A percentile compares a stretch with the other conserved stretches of the same genome.
Evolutionary conservation across 805 yeast species (phyloP).

Genomic region (Jamesozyma jinghongensis): DNA sequence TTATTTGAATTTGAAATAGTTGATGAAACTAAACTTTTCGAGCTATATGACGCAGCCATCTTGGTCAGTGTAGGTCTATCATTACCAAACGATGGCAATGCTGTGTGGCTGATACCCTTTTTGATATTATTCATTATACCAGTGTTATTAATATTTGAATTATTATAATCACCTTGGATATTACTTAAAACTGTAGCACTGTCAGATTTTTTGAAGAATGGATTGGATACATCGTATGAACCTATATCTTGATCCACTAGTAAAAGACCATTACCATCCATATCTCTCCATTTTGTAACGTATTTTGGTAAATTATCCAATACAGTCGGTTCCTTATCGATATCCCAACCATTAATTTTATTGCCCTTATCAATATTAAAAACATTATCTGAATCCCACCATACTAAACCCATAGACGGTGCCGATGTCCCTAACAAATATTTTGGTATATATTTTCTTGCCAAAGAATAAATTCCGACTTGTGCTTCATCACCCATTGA

Average conservation of each 20-base stretch:
- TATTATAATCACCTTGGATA: background rate
- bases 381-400: conserved; percentile 30
- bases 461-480: conserved; percentile 59
- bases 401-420: conserved; percentile 28
- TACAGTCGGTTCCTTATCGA: conserved; percentile 25
- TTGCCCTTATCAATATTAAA: conserved; percentile 29
- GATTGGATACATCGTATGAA: conserved; percentile 11
- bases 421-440: conserved; percentile 30
- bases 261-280: conserved; percentile 29
- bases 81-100: conserved; percentile 7
- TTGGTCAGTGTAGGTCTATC: conserved; percentile 14
- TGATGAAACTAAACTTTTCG: conserved; percentile 10
- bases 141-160: background rate
- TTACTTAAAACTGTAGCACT: background rate
- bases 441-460: conserved; percentile 64
- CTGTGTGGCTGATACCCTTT: conserved; percentile 15
- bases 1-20: conserved; percentile 3
- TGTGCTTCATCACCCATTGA: conserved; percentile 62
- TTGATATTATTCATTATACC: conserved; percentile 6
- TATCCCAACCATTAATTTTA: conserved; percentile 28
- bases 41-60: conserved; percentile 9
- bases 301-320: conserved; percentile 24
- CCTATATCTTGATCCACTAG: conserved; percentile 24
- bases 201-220: background rate
- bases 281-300: conserved; percentile 29